Percentiles rank a stretch among this genome's conserved stretches.
These are phyloP conservation scores for Penicillium thymicola DNA, from an alignment of 2,329 filamentous ascomycete genomes.

Conservation along the genomic window DNA sequence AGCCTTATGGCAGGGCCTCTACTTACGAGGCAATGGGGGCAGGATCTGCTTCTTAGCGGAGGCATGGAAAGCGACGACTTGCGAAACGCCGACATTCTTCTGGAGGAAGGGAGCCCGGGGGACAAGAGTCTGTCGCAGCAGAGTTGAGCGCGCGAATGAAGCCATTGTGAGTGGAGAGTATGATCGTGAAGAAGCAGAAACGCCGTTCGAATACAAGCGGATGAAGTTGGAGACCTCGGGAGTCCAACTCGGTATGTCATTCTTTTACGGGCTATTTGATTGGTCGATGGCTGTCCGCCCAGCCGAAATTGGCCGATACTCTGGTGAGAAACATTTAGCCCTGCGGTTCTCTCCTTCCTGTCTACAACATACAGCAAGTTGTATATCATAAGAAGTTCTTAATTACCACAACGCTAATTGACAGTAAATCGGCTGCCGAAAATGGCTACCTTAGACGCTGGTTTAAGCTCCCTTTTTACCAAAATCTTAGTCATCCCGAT, in stretches of 20 bases:
- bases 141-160: conserved; percentile 39
- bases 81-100: conserved; percentile 41
- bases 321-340: conserved; percentile 16
- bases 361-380: neutral
- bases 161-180: conserved; percentile 36
- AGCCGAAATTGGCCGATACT: conserved; percentile 40
- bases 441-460: too few species aligned
- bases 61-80: conserved; percentile 81
- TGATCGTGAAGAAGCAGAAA: conserved; percentile 16
- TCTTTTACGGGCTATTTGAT: conserved; percentile 36
- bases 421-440: too few species aligned
- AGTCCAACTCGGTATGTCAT: conserved; percentile 41
- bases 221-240: conserved; percentile 40
- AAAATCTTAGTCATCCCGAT: too few species aligned
- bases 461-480: too few species aligned
- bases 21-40: conserved; percentile 80
- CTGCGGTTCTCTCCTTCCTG: conserved; percentile 10
- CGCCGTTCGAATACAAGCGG: conserved; percentile 20
- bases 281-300: conserved; percentile 33
- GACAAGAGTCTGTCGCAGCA: conserved; percentile 38
- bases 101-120: conserved; percentile 35
- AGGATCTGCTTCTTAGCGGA: conserved; percentile 72
- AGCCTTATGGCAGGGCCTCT: neutral
- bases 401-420: neutral
- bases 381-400: neutral